Evolutionary conservation across 2,329 filamentous ascomycete species (phyloP), one percentile per base, ranked within the genome.

Genomic region (Rutstroemia sp.): DNA sequence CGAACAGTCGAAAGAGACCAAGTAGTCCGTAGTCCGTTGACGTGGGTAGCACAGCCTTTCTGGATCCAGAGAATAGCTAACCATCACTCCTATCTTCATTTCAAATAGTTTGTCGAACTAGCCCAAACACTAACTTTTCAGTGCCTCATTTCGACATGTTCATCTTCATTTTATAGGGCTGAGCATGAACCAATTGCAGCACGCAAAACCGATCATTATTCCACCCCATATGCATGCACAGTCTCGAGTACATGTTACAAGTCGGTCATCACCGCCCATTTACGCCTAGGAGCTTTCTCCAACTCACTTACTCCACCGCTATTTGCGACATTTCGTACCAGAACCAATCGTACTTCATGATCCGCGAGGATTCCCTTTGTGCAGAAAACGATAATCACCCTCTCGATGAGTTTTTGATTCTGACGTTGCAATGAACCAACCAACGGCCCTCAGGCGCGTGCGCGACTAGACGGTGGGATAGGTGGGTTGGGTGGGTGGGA

Each of bases 191-290:
- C 46, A 47, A n/a, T 42, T 30, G 46, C 21, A 19, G 19, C 42
- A 23, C 6, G 27, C 27, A 30, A 30, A 30, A 30, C 7, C 27
- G 10, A 30, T 30, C 27, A 30, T 30, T 30, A 30, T 48, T n/a
- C 21, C 19, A 4, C 23, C 16, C 25, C 16, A 27, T 38, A 40
- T 30, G 39, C 39, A 21, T 36, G 17, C 16, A 48, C 48, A 54
- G 48, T 48, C 34, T 39, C 44, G 42, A 48, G 48, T 48, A 40
- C 38, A 40, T 7, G 14, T 14, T 5, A n/a, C 38, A 17, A 40
- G 16, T 49, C 51, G 51, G 51, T 49, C 51, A 48, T 54, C 51
- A 54, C 51, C 51, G 51, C 21, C 8, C 44, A 36, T 54, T 54
- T 30, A 44, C 39, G 48, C n/a, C 25, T 30, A 30, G 27, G 27